Conservation (phyloP, 768 basidiomycete species). For the Suillus subalutaceus region DNA sequence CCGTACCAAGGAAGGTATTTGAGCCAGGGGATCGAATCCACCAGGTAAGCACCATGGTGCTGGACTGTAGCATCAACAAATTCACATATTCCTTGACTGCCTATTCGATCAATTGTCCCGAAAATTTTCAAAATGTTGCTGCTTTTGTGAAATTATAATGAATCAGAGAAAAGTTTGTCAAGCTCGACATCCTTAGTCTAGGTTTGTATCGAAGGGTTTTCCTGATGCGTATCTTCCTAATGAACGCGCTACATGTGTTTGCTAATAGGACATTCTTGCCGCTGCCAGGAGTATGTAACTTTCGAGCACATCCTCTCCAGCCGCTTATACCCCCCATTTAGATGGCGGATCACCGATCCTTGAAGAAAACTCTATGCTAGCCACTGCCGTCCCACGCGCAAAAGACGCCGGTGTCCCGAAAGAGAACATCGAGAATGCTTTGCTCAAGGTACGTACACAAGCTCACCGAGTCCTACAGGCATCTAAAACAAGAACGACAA, state of each 20-base stretch:
- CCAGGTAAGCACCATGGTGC: too few relatives aligned
- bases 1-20: too few relatives aligned
- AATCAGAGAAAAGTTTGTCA: too few relatives aligned
- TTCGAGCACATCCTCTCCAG: neutral
- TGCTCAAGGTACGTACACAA: slow-evolving; percentile 48
- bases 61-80: too few relatives aligned
- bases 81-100: too few relatives aligned
- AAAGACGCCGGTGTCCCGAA: slow-evolving; percentile 65
- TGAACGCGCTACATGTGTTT: slow-evolving; percentile 8
- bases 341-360: slow-evolving; percentile 62
- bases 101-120: too few relatives aligned
- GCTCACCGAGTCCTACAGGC: slow-evolving; percentile 25
- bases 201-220: too few relatives aligned
- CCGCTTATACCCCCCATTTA: slow-evolving; percentile 24
- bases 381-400: slow-evolving; percentile 55
- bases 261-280: slow-evolving; percentile 56
- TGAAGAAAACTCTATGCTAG: slow-evolving; percentile 54
- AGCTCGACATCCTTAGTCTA: too few relatives aligned
- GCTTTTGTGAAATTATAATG: too few relatives aligned
- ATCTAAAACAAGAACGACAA: slow-evolving; percentile 51
- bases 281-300: slow-evolving; percentile 58
- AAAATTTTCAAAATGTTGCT: too few relatives aligned
- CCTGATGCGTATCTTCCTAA: slow-evolving; percentile 1
- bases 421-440: slow-evolving; percentile 66
- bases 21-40: too few relatives aligned